Evolutionary conservation across 176 grass and related monocot species (phyloP).

Genomic region (Triticum aestivum): IWGSC_CS_RefSeq_v2.1 NC_057798.1:129596207-129596706

Average conservation of each 20-base stretch:
- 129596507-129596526: not conserved
- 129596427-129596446: not conserved
- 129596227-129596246: too few species aligned
- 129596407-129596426: not conserved
- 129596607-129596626: not conserved
- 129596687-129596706: not conserved
- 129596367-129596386: not conserved
- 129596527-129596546: not conserved
- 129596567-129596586: not conserved
- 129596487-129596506: slow-evolving; percentile 7
- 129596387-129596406: not conserved
- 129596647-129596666: not conserved
- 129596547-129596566: slow-evolving; percentile 5
- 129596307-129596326: too few species aligned
- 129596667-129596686: not conserved
- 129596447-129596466: not conserved
- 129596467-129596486: slow-evolving; percentile 6
- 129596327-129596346: too few species aligned
- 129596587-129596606: not conserved
- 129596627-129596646: not conserved
- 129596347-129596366: not conserved
- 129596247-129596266: too few species aligned
- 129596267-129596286: too few species aligned
- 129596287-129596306: too few species aligned
- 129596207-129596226: too few species aligned